These are phyloP conservation scores for Chytridium lagenaria DNA, from an alignment of 371 early-diverging fungal species.

Conservation along the genomic window DNA sequence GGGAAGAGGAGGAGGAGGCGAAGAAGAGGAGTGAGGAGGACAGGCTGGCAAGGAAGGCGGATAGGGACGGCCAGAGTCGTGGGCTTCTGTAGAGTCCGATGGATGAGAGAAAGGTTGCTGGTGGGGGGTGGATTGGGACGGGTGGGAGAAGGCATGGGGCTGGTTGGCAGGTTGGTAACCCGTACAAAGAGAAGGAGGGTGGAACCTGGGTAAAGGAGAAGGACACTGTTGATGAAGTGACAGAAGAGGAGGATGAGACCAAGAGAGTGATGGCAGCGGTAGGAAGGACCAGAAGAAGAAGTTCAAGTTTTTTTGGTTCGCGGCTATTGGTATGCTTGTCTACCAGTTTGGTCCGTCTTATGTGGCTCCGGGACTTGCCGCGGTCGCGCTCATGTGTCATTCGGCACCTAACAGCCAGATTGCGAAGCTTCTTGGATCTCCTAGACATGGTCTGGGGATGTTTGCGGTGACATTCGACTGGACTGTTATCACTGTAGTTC, in stretches of 20 bases:
- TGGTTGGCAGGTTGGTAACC: neutral
- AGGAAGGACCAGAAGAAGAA: constrained; percentile 43
- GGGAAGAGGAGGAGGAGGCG: constrained; percentile 5
- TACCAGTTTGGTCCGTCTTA: constrained; percentile 78
- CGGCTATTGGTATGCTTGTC: constrained; percentile 57
- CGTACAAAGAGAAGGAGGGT: neutral
- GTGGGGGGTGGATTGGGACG: neutral
- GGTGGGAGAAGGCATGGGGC: neutral
- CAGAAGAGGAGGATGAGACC: constrained; percentile 13
- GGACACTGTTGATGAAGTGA: neutral
- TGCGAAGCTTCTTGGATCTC: constrained; percentile 26
- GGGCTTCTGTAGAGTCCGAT: neutral
- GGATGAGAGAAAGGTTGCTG: neutral
- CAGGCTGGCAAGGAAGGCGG: neutral
- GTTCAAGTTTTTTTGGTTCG: constrained; percentile 70
- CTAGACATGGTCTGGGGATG: constrained; percentile 35
- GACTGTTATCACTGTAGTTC: constrained; percentile 28
- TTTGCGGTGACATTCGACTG: constrained; percentile 41
- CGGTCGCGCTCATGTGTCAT: constrained; percentile 73
- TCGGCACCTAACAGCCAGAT: constrained; percentile 1
- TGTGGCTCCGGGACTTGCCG: constrained; percentile 72
- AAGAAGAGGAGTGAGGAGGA: neutral
- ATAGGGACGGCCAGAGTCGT: neutral
- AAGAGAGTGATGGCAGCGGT: neutral
- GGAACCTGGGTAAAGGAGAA: neutral